These are phyloP conservation scores for Ceratobasidium sp. DNA, from an alignment of 1,284 basidiomycete species.

Conservation along the genomic window DNA sequence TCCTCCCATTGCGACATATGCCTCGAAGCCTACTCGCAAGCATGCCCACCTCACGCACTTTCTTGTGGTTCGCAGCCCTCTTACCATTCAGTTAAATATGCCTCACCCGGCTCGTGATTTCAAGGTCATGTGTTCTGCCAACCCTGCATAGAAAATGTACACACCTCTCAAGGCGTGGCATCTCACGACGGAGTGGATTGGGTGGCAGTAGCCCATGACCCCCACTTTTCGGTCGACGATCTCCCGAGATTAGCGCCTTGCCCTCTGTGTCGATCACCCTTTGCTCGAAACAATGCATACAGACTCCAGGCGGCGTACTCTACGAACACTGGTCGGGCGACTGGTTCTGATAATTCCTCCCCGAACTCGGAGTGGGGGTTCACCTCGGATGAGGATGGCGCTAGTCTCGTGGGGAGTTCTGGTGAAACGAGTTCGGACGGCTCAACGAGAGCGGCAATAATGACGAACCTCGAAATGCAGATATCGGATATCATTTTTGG, in stretches of 20 bases:
- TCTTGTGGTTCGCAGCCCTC: slow-evolving; percentile 14
- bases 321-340: too few relatives aligned
- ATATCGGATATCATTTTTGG: slow-evolving; percentile 18
- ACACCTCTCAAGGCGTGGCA: slow-evolving; percentile 5
- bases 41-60: slow-evolving; percentile 12
- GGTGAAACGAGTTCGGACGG: background rate
- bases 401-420: background rate
- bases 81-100: background rate
- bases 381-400: background rate
- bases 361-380: background rate
- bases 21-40: slow-evolving; percentile 13
- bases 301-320: slow-evolving; percentile 11
- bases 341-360: background rate
- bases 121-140: slow-evolving; percentile 30
- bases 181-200: slow-evolving; percentile 1
- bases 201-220: background rate
- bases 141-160: slow-evolving; percentile 20
- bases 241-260: slow-evolving; percentile 15
- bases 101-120: background rate
- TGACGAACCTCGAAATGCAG: slow-evolving; percentile 4
- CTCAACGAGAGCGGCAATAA: background rate
- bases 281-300: background rate
- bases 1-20: slow-evolving; percentile 23
- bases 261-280: slow-evolving; percentile 13
- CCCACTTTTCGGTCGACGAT: slow-evolving; percentile 7